phyloP scores from a whole-genome alignment of 352 stramenopile genomes.

The Detonula confervacea region DNA sequence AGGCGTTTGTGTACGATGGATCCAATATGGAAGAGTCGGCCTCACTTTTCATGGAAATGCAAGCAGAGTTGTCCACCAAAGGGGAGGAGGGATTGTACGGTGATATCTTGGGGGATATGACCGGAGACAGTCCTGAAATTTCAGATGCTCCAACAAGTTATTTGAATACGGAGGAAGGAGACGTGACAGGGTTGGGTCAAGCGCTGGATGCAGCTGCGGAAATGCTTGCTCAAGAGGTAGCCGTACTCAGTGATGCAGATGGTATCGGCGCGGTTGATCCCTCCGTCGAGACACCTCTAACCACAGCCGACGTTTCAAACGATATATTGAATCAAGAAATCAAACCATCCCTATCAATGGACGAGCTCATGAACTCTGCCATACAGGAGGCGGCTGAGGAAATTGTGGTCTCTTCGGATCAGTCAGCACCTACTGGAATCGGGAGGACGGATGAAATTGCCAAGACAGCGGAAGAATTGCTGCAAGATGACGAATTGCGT shows the following conservation, averaged over 20 bases:
- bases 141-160: slow-evolving; percentile 7
- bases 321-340: slow-evolving; percentile 54
- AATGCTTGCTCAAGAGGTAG: slow-evolving; percentile 9
- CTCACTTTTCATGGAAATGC: slow-evolving; percentile 47
- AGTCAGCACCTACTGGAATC: slow-evolving; percentile 1
- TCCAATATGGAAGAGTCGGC: slow-evolving; percentile 32
- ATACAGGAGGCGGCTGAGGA: slow-evolving; percentile 43
- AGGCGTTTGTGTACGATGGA: not conserved
- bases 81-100: slow-evolving; percentile 46
- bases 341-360: slow-evolving; percentile 44
- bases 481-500: slow-evolving; percentile 46
- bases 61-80: slow-evolving; percentile 32
- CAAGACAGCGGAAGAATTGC: slow-evolving; percentile 22
- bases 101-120: slow-evolving; percentile 46
- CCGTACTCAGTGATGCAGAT: slow-evolving; percentile 46
- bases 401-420: slow-evolving; percentile 18
- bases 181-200: slow-evolving; percentile 33
- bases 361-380: slow-evolving; percentile 49
- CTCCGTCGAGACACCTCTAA: slow-evolving; percentile 5
- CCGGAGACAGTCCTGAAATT: slow-evolving; percentile 14
- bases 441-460: slow-evolving; percentile 33
- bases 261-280: slow-evolving; percentile 36
- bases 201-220: slow-evolving; percentile 35
- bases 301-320: slow-evolving; percentile 47
- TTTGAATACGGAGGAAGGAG: slow-evolving; percentile 14